Evolutionary conservation across 1,139 yeast genomes (phyloP).

Genomic region (Suhomyces panamericanus): DNA sequence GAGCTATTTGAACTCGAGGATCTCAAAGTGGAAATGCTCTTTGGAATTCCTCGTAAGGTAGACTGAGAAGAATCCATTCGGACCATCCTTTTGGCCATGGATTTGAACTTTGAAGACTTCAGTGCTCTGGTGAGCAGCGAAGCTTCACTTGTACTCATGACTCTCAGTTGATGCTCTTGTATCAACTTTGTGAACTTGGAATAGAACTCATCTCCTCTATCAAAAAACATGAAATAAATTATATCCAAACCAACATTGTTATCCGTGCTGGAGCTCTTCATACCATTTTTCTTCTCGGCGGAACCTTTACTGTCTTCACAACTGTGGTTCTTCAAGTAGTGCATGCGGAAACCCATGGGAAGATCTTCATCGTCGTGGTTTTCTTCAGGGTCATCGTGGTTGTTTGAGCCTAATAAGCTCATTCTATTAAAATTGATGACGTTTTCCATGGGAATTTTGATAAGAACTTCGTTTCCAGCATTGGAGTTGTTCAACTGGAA

Average conservation of each 20-base stretch:
- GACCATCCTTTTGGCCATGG: slow-evolving; percentile 16
- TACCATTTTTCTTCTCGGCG: slow-evolving; percentile 11
- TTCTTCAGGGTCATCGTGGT: slow-evolving; percentile 12
- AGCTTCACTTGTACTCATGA: slow-evolving; percentile 3
- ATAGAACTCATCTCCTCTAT: slow-evolving; percentile 30
- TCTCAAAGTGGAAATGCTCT: slow-evolving; percentile 21
- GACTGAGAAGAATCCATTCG: slow-evolving; percentile 7
- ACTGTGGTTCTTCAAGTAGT: slow-evolving; percentile 19
- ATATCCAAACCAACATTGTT: slow-evolving; percentile 60
- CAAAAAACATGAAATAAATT: slow-evolving; percentile 67
- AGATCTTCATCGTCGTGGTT: slow-evolving; percentile 15
- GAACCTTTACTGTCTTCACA: slow-evolving; percentile 1
- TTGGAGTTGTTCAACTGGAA: slow-evolving; percentile 65
- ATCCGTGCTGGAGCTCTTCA: slow-evolving; percentile 22
- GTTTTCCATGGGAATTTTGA: slow-evolving; percentile 73
- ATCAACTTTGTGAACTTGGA: slow-evolving; percentile 25
- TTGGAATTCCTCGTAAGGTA: background rate
- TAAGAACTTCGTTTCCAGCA: slow-evolving; percentile 67
- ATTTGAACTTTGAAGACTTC: slow-evolving; percentile 15
- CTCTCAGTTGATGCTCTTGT: slow-evolving; percentile 14
- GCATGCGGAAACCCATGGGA: slow-evolving; percentile 27
- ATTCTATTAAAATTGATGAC: slow-evolving; percentile 60
- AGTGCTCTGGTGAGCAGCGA: slow-evolving; percentile 12
- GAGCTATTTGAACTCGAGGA: slow-evolving; percentile 10
- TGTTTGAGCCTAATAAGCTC: slow-evolving; percentile 8